A percentile compares a stretch with the other conserved stretches of the same genome.
Evolutionary conservation across 2,329 filamentous ascomycete genomes (phyloP).

Genomic region (Sclerotiophoma versabilis): DNA sequence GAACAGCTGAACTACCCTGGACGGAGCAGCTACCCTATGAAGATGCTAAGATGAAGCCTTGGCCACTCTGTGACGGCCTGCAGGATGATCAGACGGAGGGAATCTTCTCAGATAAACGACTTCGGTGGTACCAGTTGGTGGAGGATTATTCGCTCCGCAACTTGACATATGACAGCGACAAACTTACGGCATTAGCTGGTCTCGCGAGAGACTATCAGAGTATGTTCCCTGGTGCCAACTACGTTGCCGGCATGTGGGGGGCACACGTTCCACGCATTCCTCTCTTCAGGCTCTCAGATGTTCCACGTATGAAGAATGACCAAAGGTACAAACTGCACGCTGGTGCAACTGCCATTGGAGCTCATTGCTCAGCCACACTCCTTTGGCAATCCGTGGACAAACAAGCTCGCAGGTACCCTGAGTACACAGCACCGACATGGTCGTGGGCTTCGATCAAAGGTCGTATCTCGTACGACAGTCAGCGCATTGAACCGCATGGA

Average conservation of each 20-base stretch:
- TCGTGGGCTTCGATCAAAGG: conserved; percentile 8
- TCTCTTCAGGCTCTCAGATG: neutral
- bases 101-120: neutral
- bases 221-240: neutral
- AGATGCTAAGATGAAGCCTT: too few relatives aligned
- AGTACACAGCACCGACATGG: conserved; percentile 1
- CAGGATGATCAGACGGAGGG: neutral
- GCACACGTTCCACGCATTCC: neutral
- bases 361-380: neutral
- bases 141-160: conserved; percentile 2
- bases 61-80: neutral
- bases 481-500: neutral
- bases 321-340: too few relatives aligned
- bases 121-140: neutral
- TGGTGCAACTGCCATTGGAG: neutral
- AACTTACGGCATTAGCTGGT: neutral
- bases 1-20: neutral
- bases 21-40: too few relatives aligned
- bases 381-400: neutral
- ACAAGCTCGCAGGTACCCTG: neutral
- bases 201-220: neutral
- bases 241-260: conserved; percentile 1
- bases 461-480: neutral
- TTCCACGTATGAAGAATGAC: too few relatives aligned
- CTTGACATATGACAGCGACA: neutral